Base-by-base conservation (phyloP, 2,329 filamentous ascomycete species). In the Simplicillium aogashimaense region DNA sequence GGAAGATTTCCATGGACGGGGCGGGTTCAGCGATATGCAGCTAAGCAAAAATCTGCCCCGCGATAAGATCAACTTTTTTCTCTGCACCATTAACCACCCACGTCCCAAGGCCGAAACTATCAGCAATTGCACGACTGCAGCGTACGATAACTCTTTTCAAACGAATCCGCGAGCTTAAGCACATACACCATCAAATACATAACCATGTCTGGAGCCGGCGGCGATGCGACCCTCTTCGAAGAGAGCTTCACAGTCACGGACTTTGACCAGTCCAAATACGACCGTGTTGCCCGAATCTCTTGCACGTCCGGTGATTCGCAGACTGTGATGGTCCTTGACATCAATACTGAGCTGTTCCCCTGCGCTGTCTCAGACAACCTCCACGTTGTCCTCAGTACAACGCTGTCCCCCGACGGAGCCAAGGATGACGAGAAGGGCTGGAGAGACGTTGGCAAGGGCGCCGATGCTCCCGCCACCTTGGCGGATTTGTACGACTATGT, bases 311-410 rank as follows among this genome's bases (percentile, higher is more conserved):
- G 75, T 50, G 87, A 94, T 65, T 76, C 75, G 52, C 72, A 78
- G 47, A 86, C 84, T 25, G 73, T 78, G 47, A 81, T 97, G 68
- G 81, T 78, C 6, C 83, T 98, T 45, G 92, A 98, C 66, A 80
- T 97, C 65, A 95, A 97, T 70, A 83, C 78, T 43, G 90, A 98
- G 65, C 77, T 98, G 7, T 95, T 92, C 64, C 86, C 86, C 2
- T 78, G 85, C 52, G 60, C 69, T 31, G 67, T 78, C 8, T 84
- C 83, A 57, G 89, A 95, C 51, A 82, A 73, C 12, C 63, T 98
- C 43, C 82, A 85, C 48, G 70, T 95, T 48, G 80, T 90, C 10
- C 70, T 98, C 41, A 87, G 90, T 13, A 88, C 83, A 5, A 92
- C 87, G 14, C 72, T 98, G 41, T 79, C 84, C 40, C 76, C 95